Base-by-base conservation (phyloP, 306 rosid genomes). In the Alnus glutinosa region DNA sequence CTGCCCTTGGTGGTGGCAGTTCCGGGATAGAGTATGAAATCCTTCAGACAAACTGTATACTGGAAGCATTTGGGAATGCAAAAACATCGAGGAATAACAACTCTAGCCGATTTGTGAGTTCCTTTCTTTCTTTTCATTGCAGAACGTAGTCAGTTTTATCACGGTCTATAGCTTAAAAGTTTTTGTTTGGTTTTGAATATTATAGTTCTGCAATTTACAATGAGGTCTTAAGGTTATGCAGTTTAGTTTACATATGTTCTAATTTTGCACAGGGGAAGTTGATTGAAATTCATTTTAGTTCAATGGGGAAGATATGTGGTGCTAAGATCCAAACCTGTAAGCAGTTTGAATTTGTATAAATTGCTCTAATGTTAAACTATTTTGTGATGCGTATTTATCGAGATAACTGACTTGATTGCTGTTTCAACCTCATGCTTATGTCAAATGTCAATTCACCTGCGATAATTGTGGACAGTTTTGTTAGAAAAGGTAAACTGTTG, bases 41-140 rank as follows among this genome's bases (percentile, higher is more conserved):
- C 80, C 89, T 90, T 62, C 91, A 84, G 84, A 82, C 94, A 70
- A 96, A 88, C 81, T 85, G 51, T 85, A 84, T 96, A 80, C 87
- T 96, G 54, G 99, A 96, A 88, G 91, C 96, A 75, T 93, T 96
- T 85, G 99, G 99, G 71, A 96, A 90, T 85, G 99, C 99, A 32
- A 93, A 91, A 87, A 91, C 98, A 71, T 89, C 91, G 69, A 83
- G 90, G 82, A 96, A 91, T 86, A 83, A 85, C 82, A 93, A 96
- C 80, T 90, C 98, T 79, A 96, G 99, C 86, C 85, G 99, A 93
- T 93, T 91, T 83, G 99, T 96, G 86, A 87, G 99, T 93, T 83
- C 74, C 37, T 79, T 59, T 77, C 51, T 71, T 81, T 83, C 58
- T 63, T 85, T 80, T 78, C 78, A 19, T 79, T 15, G 61, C 48